Percentiles rank a stretch among this genome's conserved stretches.
phyloP scores from a whole-genome alignment of 2,329 filamentous ascomycete genomes.

The Cryphonectria radicalis region DNA sequence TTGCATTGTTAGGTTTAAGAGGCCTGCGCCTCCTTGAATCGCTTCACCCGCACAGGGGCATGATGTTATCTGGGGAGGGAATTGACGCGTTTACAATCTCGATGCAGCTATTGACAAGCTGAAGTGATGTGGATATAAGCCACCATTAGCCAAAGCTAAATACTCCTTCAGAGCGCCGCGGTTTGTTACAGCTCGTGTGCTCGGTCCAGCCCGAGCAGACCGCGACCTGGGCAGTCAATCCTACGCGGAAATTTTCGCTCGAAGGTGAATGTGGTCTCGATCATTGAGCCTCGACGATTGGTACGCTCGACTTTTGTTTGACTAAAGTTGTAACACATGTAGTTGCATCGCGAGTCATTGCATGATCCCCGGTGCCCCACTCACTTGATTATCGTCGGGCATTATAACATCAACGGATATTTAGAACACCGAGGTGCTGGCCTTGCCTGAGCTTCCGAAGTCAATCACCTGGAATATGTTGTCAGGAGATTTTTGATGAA shows the following conservation, averaged over 20 bases:
- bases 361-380: conserved; percentile 14
- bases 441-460: background rate
- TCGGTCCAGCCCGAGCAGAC: background rate
- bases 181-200: background rate
- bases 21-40: background rate
- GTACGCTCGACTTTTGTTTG: background rate
- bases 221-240: background rate
- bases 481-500: background rate
- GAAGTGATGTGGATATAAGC: background rate
- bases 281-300: background rate
- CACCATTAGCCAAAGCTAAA: background rate
- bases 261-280: background rate
- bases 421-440: background rate
- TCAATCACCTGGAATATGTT: background rate
- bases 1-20: background rate
- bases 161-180: background rate
- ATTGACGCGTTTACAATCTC: background rate
- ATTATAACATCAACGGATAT: background rate
- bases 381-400: background rate
- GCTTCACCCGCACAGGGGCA: background rate
- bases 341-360: conserved; percentile 5
- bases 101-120: background rate
- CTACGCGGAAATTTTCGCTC: background rate
- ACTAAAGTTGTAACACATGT: background rate
- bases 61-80: background rate